Conservation (phyloP, 805 yeast genomes). For the Myxozyma vanderwaltii region DNA sequence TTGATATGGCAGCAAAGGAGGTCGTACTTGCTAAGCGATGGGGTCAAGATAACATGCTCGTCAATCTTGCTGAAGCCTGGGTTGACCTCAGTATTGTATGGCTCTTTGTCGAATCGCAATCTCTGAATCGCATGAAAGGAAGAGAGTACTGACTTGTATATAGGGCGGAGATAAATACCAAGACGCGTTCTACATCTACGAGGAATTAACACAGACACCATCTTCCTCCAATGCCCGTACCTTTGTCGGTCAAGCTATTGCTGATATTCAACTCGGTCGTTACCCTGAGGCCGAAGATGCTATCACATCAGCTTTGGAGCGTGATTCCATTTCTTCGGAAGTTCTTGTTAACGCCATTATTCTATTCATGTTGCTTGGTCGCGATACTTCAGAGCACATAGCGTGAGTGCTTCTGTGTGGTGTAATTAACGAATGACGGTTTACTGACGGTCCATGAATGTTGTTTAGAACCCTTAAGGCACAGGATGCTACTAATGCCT, state of each 20-base stretch:
- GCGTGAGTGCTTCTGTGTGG: conserved; percentile 14
- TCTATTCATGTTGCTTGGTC: conserved; percentile 58
- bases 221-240: conserved; percentile 52
- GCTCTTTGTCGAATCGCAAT: conserved; percentile 52
- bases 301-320: conserved; percentile 47
- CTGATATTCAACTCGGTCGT: conserved; percentile 77
- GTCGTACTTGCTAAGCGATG: conserved; percentile 50
- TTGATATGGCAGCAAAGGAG: conserved; percentile 52
- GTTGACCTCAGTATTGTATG: conserved; percentile 48
- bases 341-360: conserved; percentile 66
- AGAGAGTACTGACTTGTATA: not conserved
- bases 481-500: conserved; percentile 59
- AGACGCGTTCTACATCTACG: conserved; percentile 52
- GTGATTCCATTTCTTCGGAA: conserved; percentile 45
- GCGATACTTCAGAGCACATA: conserved; percentile 36
- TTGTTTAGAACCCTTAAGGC: conserved; percentile 48
- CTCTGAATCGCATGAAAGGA: no score
- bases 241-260: conserved; percentile 65
- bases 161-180: conserved; percentile 44
- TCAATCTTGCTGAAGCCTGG: conserved; percentile 81
- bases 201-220: conserved; percentile 71
- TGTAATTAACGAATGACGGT: not conserved
- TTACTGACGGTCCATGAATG: conserved; percentile 41
- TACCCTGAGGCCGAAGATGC: conserved; percentile 78
- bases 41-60: conserved; percentile 72